Evolutionary conservation across 2,329 filamentous ascomycete genomes (phyloP), one percentile per base, ranked within the genome.

Genomic region (Alternaria tenuissima): DNA sequence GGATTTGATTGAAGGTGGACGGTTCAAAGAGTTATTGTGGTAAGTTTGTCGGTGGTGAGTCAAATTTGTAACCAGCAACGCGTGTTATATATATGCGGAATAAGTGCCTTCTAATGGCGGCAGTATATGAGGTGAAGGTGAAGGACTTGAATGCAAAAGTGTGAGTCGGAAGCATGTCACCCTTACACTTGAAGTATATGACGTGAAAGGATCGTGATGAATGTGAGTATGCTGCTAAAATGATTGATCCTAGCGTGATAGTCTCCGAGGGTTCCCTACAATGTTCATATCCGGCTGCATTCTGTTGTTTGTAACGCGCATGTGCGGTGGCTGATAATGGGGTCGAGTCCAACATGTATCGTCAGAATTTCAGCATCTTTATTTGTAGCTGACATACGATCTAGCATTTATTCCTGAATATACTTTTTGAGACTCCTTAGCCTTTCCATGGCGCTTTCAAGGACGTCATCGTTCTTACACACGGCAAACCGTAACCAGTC

Each of bases 401-500:
- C 26, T 38, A 34, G 12, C 11, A 9, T 36, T 55, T 14, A 74
- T 52, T 73, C 61, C 48, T 77, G 59, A 39, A 85, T 84, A 58
- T 83, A 84, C 72, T 83, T 82, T 75, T 80, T 83, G 69, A 85
- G 59, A 16, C 81, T 82, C 57, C 83, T 71, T 57, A 85, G 62
- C 52, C 83, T 71, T 64, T 84, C 82, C 75, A 83, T 82, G 2
- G 83, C 83, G 51, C 76, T 78, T 69, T 85, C 83, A 9, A 85
- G 72, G 12, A 98, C 88, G 43, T 92, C 87, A 74, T 99, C 93
- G 34, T 94, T 88, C 84, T 99, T 99, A 83, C 95, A 99, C 1
- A 99, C 93, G 0, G 95, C 95, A 76, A 98, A 98, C 24, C 95
- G 86, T 73, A 99, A 85, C 81, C 96, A 99, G 72, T 98, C 91